Base-by-base conservation (phyloP, 164 flowering plant species). In the Kingdonia uniflora region DNA sequence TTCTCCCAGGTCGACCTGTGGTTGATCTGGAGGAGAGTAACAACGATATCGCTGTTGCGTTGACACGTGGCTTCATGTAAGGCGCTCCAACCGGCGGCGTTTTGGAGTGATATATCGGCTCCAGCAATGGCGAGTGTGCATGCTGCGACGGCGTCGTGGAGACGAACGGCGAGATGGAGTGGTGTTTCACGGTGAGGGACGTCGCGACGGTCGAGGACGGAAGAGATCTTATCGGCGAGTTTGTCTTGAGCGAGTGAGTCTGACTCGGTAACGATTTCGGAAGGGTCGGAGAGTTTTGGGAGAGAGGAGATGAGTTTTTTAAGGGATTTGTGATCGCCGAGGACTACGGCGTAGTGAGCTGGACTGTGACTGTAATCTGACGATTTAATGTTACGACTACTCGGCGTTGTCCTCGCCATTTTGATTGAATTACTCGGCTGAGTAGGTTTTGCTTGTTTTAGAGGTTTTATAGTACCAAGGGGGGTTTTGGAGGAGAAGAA, bases 61-160 rank as follows among this genome's bases (percentile, higher is more conserved):
- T 72, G 63, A 52, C 87, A 77, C 13, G 84, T 44, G 0, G 96
- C 86, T 55, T 92, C 98, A 61, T 88, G 95, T 14, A 92, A 60
- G 2, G 98, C 72, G 49, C 77, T 85, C 98, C 95, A 92, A 0
- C 96, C 96, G 15, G 85, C 74, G 12, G 87, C 65, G 58, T 82
- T 85, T 67, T 92, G 98, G 0, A 92, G 71, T 11, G 95, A 84
- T 2, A 78, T 66, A 63, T 92, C 96, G 8, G 95, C 94, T 11
- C 96, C 95, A 22, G 91, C 96, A 19, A 62, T 42, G 33, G 80
- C 78, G 13, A 92, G 84, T 0, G 65, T 6, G 1, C 64, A 59
- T 1, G 76, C 94, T 12, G 95, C 68, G 35, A 63, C 42, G 29
- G 56, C 26, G 65, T 88, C 94, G 43, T 73, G 74, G 21, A 85